Conservation (phyloP, 208 protist species). For the Wallacemonas rigidus region DNA sequence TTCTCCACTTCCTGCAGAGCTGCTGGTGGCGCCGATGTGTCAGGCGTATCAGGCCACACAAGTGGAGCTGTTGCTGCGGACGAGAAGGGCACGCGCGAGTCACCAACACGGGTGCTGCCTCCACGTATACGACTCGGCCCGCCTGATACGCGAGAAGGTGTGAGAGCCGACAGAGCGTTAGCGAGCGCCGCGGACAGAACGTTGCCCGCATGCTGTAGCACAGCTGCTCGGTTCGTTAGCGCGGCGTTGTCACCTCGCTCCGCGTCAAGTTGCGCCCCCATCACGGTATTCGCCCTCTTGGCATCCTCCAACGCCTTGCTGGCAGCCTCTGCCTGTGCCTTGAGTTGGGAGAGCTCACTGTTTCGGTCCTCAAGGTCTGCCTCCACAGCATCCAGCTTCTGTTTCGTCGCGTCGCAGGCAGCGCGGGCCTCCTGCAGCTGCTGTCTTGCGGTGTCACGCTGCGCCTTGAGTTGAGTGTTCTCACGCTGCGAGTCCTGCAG, state of each 20-base stretch:
- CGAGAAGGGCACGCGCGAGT: background rate
- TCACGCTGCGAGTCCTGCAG: conserved; percentile 27
- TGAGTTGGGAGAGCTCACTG: background rate
- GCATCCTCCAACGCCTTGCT: background rate
- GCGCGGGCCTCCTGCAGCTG: background rate
- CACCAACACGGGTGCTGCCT: background rate
- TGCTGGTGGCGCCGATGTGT: background rate
- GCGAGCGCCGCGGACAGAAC: conserved; percentile 30
- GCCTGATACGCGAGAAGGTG: background rate
- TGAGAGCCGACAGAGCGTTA: conserved; percentile 6
- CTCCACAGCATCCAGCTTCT: conserved; percentile 16
- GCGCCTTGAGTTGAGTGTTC: conserved; percentile 6
- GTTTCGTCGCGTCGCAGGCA: background rate
- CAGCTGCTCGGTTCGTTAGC: conserved; percentile 11
- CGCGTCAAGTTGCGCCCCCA: background rate
- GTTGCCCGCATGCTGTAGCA: conserved; percentile 40
- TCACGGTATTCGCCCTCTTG: conserved; percentile 3
- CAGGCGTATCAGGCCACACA: no score
- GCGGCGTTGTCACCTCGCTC: conserved; percentile 1
- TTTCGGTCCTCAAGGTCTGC: background rate
- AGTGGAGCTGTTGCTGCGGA: background rate
- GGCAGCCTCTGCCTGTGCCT: background rate
- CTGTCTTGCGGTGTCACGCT: background rate
- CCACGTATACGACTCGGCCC: background rate
- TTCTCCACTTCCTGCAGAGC: conserved; percentile 22